Conservation (phyloP, 352 stramenopile species). For the Pelagophyceae sp. region DNA sequence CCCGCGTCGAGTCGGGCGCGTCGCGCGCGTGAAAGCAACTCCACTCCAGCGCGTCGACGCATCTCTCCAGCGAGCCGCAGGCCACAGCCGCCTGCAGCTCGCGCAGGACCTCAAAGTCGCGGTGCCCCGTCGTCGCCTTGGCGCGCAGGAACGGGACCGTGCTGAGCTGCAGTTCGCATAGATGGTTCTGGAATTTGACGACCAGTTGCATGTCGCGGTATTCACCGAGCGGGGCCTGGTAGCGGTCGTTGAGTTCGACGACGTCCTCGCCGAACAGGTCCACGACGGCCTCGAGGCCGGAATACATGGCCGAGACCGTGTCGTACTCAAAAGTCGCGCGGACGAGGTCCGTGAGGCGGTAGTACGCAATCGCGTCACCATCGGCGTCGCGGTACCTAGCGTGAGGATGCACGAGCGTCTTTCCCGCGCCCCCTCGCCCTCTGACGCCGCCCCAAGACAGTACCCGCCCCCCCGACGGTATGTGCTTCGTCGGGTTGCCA, state of each 20-base stretch:
- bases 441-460: too few species aligned
- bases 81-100: slow-evolving; percentile 18
- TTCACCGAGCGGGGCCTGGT: slow-evolving; percentile 13
- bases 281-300: slow-evolving; percentile 7
- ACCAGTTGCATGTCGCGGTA: slow-evolving; percentile 21
- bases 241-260: slow-evolving; percentile 17
- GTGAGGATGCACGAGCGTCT: too few species aligned
- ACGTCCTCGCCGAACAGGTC: background rate
- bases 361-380: background rate
- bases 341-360: slow-evolving; percentile 20
- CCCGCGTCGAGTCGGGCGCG: background rate
- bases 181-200: background rate
- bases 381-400: slow-evolving; percentile 16
- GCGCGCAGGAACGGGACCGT: background rate
- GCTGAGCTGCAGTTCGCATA: slow-evolving; percentile 16
- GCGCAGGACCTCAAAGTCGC: slow-evolving; percentile 19
- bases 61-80: background rate
- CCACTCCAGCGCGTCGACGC: background rate
- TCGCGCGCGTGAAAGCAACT: background rate
- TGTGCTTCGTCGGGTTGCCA: too few species aligned
- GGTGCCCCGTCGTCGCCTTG: slow-evolving; percentile 23
- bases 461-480: too few species aligned
- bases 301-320: background rate
- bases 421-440: too few species aligned
- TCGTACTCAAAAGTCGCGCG: slow-evolving; percentile 9